These are phyloP conservation scores for Nakaseomyces nivariensis DNA, from an alignment of 1,139 yeast genomes.

Conservation along the genomic window DNA sequence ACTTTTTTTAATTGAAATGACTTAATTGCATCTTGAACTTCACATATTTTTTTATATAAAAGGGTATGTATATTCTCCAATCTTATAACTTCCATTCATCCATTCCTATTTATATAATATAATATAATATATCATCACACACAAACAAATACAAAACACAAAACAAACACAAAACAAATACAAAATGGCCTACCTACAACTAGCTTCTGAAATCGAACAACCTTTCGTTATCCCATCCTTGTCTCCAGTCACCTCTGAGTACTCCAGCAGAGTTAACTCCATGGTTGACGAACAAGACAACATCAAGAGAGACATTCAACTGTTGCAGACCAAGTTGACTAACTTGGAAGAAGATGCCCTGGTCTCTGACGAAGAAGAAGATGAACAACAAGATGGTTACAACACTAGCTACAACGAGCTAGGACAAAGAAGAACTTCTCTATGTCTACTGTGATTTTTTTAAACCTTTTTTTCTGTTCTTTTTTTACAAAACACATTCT, in stretches of 20 bases:
- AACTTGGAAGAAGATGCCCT: conserved; percentile 7
- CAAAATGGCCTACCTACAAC: conserved; percentile 38
- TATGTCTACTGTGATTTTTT: conserved; percentile 6
- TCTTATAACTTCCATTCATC: neutral
- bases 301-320: neutral
- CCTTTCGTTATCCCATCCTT: conserved; percentile 58
- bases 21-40: neutral
- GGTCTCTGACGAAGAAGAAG: conserved; percentile 2
- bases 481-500: conserved; percentile 6
- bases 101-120: neutral
- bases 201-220: conserved; percentile 46
- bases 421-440: conserved; percentile 8
- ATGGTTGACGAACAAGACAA: neutral
- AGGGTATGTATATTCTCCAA: too few species aligned
- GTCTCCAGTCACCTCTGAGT: conserved; percentile 42
- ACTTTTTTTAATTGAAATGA: neutral
- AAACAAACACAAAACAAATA: conserved; percentile 5
- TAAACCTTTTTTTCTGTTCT: conserved; percentile 9
- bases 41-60: too few species aligned
- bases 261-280: conserved; percentile 21
- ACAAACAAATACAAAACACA: conserved; percentile 5
- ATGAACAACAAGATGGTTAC: neutral
- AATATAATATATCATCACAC: neutral
- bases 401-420: conserved; percentile 2
- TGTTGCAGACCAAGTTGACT: conserved; percentile 8